Base-by-base conservation (phyloP, 345 rosid genomes). In the Cardamine occulta region DNA sequence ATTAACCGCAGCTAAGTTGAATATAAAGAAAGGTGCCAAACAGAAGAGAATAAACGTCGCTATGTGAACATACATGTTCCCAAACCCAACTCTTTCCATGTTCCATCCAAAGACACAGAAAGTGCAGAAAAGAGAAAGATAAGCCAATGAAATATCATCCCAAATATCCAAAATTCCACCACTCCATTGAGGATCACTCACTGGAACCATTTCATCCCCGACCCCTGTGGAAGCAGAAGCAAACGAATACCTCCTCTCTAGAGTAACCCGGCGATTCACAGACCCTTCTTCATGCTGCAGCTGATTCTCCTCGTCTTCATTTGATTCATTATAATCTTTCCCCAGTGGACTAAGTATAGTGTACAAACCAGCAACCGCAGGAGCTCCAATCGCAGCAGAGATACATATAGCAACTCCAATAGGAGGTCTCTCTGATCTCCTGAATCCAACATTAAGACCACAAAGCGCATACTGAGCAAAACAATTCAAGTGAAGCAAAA, bases 91-190 rank as follows among this genome's bases (percentile, higher is more conserved):
- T 74, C 97, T 88, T 77, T 94, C 97, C 99, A 90, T 90, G 74
- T 94, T 91, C 99, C 97, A 90, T 45, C 98, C 97, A 34, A 94
- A 94, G 47, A 91, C 97, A 83, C 95, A 94, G 76, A 84, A 94
- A 13, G 81, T 85, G 72, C 97, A 94, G 78, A 90, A 88, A 5
- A 88, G 85, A 6, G 97, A 95, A 3, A 95, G 87, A 54, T 90
- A 90, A 6, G 99, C 97, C 8, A 89, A 48, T 32, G 97, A 87
- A 59, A 92, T 89, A 77, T 95, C 93, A 44, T 93, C 87, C 94
- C 97, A 91, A 55, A 93, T 80, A 80, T 91, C 97, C 14, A 89
- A 79, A 63, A 91, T 80, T 61, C 97, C 93, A 66, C 99, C 97
- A 52, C 96, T 88, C 99, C 97, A 95, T 31, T 51, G 76, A 1